Evolutionary conservation across 176 grass and related monocot genomes (phyloP).

Genomic region (Triticum urartu): DNA sequence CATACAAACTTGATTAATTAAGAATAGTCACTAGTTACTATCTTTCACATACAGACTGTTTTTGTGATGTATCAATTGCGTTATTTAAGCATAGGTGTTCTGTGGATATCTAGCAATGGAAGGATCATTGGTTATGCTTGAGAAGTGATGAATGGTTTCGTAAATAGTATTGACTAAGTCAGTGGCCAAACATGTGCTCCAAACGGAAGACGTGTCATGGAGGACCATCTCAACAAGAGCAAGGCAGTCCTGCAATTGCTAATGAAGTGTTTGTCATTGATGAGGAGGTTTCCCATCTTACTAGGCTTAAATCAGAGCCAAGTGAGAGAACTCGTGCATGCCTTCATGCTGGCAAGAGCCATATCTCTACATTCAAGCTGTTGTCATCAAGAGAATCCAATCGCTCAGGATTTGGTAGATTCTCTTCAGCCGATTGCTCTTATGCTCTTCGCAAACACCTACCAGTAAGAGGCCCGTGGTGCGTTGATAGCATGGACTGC

Average conservation of each 20-base stretch:
- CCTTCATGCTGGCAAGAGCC: conserved; percentile 31
- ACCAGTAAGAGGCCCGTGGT: conserved; percentile 46
- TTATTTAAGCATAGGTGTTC: conserved; percentile 3
- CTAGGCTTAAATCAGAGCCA: conserved; percentile 60
- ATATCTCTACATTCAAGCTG: conserved; percentile 53
- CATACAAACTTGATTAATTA: background rate
- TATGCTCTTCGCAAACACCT: conserved; percentile 50
- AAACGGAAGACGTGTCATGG: conserved; percentile 30
- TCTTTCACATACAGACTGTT: conserved; percentile 1
- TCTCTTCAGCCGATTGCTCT: conserved; percentile 59
- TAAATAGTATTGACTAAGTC: background rate
- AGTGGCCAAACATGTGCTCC: conserved; percentile 33
- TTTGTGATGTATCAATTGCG: background rate
- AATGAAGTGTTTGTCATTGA: conserved; percentile 51
- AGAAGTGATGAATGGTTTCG: background rate
- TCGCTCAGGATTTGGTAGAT: conserved; percentile 50
- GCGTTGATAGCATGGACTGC: conserved; percentile 48
- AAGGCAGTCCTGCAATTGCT: background rate
- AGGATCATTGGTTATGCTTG: background rate
- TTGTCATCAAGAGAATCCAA: conserved; percentile 66
- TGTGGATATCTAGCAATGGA: background rate
- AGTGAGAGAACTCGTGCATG: conserved; percentile 28
- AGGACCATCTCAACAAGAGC: conserved; percentile 38
- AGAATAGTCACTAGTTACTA: background rate
- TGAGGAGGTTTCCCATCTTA: conserved; percentile 62